Evolutionary conservation across 345 rosid genomes (phyloP).

Genomic region (Arabidopsis thaliana): DNA sequence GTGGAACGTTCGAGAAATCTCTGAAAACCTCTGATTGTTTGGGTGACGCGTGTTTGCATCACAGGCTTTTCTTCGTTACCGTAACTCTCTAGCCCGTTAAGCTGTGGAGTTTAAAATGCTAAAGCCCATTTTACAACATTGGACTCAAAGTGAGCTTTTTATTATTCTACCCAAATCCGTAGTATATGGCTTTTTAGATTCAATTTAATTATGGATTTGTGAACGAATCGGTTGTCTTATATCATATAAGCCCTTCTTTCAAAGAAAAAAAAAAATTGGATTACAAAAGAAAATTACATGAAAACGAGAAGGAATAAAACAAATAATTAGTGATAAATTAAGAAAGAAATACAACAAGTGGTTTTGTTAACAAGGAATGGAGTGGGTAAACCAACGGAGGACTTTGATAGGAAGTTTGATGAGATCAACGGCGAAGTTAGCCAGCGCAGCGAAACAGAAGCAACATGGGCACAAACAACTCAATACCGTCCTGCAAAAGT

Average conservation of each 20-base stretch:
- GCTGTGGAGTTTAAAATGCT: background rate
- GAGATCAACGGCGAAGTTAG: constrained; percentile 67
- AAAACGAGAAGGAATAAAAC: background rate
- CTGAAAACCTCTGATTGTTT: background rate
- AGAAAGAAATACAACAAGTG: background rate
- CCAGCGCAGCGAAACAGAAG: constrained; percentile 70
- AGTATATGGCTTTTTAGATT: background rate
- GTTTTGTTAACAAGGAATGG: constrained; percentile 68
- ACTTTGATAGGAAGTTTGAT: constrained; percentile 72
- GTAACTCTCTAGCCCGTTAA: background rate
- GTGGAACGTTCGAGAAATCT: constrained; percentile 52
- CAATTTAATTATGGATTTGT: background rate
- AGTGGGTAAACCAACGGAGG: constrained; percentile 68
- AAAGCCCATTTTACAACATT: background rate
- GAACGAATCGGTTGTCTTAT: background rate
- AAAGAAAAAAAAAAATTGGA: no score
- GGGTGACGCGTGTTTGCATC: background rate
- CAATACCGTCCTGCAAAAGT: constrained; percentile 58
- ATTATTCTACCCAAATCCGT: background rate
- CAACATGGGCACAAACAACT: constrained; percentile 91
- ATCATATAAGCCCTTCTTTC: no score
- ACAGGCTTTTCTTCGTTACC: constrained; percentile 23
- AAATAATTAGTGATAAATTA: background rate
- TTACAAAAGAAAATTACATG: no score
- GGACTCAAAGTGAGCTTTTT: constrained; percentile 11